Percentiles rank a stretch among this genome's conserved stretches.
Conservation (phyloP, 1,139 yeast species). For the Blastobotrys ciferrii region DNA sequence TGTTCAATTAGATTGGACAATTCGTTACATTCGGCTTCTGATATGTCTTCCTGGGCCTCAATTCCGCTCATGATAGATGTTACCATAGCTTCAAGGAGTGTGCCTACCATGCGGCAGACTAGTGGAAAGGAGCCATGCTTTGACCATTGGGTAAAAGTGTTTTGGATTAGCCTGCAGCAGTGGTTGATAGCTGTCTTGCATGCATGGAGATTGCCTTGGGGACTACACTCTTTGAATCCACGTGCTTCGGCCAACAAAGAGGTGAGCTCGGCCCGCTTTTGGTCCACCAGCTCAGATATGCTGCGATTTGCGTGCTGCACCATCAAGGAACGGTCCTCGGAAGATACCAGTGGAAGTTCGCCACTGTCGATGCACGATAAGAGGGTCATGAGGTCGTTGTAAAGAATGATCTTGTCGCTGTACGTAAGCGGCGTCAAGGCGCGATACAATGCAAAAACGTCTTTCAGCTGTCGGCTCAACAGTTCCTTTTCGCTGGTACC, state of each 20-base stretch:
- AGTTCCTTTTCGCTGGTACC: conserved; percentile 13
- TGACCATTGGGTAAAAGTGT: conserved; percentile 24
- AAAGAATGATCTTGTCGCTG: conserved; percentile 25
- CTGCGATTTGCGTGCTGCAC: conserved; percentile 19
- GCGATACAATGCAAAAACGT: conserved; percentile 29
- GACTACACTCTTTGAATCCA: conserved; percentile 28
- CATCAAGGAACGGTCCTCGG: conserved; percentile 18
- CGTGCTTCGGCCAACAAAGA: conserved; percentile 21
- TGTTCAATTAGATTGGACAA: conserved; percentile 29
- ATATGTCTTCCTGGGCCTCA: conserved; percentile 33
- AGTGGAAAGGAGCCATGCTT: conserved; percentile 25
- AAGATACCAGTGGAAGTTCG: conserved; percentile 12
- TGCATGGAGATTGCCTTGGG: conserved; percentile 21
- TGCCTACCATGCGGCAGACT: conserved; percentile 30
- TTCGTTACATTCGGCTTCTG: conserved; percentile 35
- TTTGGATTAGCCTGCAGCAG: conserved; percentile 21
- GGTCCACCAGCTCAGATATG: conserved; percentile 18
- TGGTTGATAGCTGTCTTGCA: conserved; percentile 30
- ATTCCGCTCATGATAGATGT: conserved; percentile 28
- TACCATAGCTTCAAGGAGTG: conserved; percentile 33
- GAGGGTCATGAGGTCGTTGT: conserved; percentile 11
- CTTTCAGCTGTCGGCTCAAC: conserved; percentile 24
- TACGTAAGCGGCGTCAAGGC: conserved; percentile 30
- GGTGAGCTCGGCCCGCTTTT: conserved; percentile 16
- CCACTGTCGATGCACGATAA: conserved; percentile 13